Conservation (phyloP, 1,284 basidiomycete genomes). For the Takashimella koratensis region DNA sequence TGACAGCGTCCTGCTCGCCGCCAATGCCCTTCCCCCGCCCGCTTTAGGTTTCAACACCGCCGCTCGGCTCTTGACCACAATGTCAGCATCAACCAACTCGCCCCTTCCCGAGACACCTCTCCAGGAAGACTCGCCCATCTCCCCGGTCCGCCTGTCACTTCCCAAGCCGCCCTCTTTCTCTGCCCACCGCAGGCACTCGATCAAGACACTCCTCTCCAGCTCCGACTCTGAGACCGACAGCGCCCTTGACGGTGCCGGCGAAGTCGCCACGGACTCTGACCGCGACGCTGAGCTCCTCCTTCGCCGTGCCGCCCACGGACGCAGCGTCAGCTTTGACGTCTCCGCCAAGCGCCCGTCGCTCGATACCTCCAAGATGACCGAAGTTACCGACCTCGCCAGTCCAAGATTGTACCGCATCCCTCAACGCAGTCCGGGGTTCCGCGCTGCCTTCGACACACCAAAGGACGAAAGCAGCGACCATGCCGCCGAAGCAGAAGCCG, state of each 20-base stretch:
- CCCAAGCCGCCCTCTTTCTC: background rate
- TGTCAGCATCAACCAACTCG: background rate
- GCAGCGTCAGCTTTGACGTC: background rate
- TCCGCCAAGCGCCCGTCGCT: background rate
- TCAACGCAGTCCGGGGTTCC: constrained; percentile 9
- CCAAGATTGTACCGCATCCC: constrained; percentile 17
- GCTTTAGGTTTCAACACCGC: too few species aligned
- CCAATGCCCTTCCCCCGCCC: background rate
- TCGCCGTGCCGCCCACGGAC: too few species aligned
- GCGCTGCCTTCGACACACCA: background rate
- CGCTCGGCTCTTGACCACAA: too few species aligned
- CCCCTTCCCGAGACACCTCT: background rate
- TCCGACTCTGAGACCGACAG: background rate
- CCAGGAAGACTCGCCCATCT: background rate
- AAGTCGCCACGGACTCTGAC: too few species aligned
- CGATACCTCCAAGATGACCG: background rate
- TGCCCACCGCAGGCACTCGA: background rate
- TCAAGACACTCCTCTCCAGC: background rate
- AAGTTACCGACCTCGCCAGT: background rate
- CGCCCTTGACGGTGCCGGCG: too few species aligned
- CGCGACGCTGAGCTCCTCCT: too few species aligned
- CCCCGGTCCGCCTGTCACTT: background rate
- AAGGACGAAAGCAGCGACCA: background rate
- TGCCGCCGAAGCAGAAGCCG: too few species aligned
- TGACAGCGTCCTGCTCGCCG: background rate